Base-by-base conservation (phyloP, 371 early-diverging fungal species). In the Blakeslea trispora region DNA sequence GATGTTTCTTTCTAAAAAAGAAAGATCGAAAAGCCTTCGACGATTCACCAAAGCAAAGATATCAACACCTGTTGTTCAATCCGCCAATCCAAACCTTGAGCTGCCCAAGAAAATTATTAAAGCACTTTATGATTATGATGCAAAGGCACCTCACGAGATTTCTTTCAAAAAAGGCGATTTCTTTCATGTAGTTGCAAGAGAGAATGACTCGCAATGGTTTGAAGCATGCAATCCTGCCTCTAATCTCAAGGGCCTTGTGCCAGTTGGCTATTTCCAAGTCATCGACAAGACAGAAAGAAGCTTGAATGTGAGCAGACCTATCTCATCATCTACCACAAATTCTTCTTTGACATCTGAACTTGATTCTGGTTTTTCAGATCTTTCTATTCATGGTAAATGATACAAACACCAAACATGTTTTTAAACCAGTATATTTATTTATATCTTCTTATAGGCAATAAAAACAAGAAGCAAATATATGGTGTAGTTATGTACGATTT, bases 111-210 rank as follows among this genome's bases (percentile, higher is more conserved):
- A 89, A 63, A 90, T 95, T 64, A 88, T 95, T 71, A 90, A 86
- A 56, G 93, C 94, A 10, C 71, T 85, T 17, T 83, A 81, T 58
- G 85, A 88, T 72, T 93, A 91, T 61, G 69, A 75, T 17, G 85
- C 90, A 6, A 69, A 77, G 50, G 78, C 73, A 37, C 74, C 76
- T 23, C 79, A 83, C 21, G 93, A 94, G 66, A 75, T 96, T 3
- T 84, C 90, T 13, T 96, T 94, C 65, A 56, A 71, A 41, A 81
- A 81, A 47, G 96, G 95, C 48, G 96, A 96, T 58, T 93, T 94
- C 63, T 94, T 93, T 75, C 91, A 91, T 71, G 96, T 95, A 17
- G 81, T 87, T 22, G 90, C 87, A 39, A 82, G 87, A 69, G 91
- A 91, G 47, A 81, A 83, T 56, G 90, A 92, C 66, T 51, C 61